Evolutionary conservation across 1,139 yeast species (phyloP).

Genomic region (Saccharomyces hybrid): DNA sequence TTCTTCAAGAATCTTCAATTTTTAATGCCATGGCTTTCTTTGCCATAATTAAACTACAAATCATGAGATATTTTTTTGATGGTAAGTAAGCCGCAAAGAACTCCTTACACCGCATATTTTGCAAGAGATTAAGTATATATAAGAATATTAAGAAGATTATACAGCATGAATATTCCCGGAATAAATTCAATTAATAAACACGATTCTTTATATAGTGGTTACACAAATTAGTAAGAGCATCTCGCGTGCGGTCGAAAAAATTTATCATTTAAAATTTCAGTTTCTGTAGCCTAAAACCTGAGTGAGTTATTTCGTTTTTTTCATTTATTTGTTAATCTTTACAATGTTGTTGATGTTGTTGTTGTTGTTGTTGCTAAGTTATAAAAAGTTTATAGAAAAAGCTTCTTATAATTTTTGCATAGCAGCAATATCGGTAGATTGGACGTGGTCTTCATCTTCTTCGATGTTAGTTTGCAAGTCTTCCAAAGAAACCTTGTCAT

Average conservation of each 20-base stretch:
- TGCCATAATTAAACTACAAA: background rate
- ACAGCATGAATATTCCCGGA: slow-evolving; percentile 3
- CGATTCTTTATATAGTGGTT: background rate
- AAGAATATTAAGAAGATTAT: background rate
- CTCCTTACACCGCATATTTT: background rate
- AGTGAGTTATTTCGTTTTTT: background rate
- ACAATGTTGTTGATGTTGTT: background rate
- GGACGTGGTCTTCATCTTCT: slow-evolving; percentile 98
- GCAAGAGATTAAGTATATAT: background rate
- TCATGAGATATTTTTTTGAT: background rate
- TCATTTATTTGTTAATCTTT: slow-evolving; percentile 1
- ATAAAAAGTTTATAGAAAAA: slow-evolving; percentile 5
- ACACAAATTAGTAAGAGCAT: background rate
- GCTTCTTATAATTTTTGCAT: slow-evolving; percentile 83
- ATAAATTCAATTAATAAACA: slow-evolving; percentile 1
- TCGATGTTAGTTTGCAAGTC: slow-evolving; percentile 80
- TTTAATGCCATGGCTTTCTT: background rate
- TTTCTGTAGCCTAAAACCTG: background rate
- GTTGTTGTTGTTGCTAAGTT: background rate
- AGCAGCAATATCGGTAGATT: slow-evolving; percentile 97
- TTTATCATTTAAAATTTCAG: background rate
- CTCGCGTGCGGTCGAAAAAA: background rate
- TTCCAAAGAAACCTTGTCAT: slow-evolving; percentile 86
- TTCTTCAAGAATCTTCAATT: background rate
- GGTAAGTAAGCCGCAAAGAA: background rate